A percentile compares a stretch with the other conserved stretches of the same genome.
These are phyloP conservation scores for Drechslerella stenobrocha DNA, from an alignment of 2,329 filamentous ascomycete genomes.

Conservation along the genomic window DNA sequence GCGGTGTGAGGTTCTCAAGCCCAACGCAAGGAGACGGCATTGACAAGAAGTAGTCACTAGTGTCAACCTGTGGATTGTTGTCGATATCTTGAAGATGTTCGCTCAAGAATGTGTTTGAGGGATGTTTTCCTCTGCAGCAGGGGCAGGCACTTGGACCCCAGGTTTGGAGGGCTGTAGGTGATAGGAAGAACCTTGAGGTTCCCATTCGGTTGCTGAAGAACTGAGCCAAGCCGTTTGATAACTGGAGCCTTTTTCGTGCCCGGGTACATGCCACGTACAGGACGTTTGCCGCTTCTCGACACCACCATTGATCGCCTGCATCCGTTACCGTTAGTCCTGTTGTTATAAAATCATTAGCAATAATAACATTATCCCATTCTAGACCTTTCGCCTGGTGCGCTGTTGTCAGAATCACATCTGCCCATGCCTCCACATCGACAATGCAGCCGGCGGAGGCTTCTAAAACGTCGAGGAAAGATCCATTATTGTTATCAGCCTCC, in stretches of 20 bases:
- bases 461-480: slow-evolving; percentile 26
- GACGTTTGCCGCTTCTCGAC: slow-evolving; percentile 26
- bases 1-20: slow-evolving; percentile 23
- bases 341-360: slow-evolving; percentile 43
- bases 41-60: slow-evolving; percentile 14
- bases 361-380: slow-evolving; percentile 49
- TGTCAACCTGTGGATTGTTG: neutral
- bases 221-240: slow-evolving; percentile 16
- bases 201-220: slow-evolving; percentile 20
- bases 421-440: slow-evolving; percentile 21
- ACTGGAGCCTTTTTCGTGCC: slow-evolving; percentile 37
- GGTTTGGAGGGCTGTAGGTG: slow-evolving; percentile 6
- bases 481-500: slow-evolving; percentile 15
- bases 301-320: slow-evolving; percentile 10
- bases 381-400: slow-evolving; percentile 50
- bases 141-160: slow-evolving; percentile 2
- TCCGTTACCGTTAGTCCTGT: neutral
- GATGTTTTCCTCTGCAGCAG: slow-evolving; percentile 32
- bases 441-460: slow-evolving; percentile 23
- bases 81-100: slow-evolving; percentile 9
- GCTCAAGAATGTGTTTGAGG: slow-evolving; percentile 22
- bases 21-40: slow-evolving; percentile 34
- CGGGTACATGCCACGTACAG: slow-evolving; percentile 44
- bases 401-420: slow-evolving; percentile 46
- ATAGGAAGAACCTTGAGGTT: slow-evolving; percentile 35